Evolutionary conservation across 805 yeast genomes (phyloP), one percentile per base, ranked within the genome.

Genomic region (Kazachstania africana): DNA sequence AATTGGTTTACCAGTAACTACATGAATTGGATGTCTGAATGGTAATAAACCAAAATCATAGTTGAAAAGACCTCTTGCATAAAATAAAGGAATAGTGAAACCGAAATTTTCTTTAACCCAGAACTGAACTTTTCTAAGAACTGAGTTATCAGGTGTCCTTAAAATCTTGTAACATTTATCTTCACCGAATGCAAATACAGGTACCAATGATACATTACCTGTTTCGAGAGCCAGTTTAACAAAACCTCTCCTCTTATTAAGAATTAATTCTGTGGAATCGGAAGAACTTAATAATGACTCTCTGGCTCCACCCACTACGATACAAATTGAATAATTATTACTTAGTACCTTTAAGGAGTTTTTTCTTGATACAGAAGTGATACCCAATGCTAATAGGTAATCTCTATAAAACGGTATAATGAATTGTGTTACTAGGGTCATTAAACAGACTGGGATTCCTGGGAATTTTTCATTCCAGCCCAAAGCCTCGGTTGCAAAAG

Each of bases 281-380:
- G 73, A 72, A 33, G 64, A 62, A 5, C 82, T 72, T 17, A 82
- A 53, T 23, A 91, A 61, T 1, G 93, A 75, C 48, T 91, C 98
- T 37, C 84, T 80, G 0, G 97, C 97, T 0, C 98, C 98, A 2
- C 98, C 98, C 16, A 91, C 76, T 1, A 91, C 97, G 36, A 91
- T 76, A 39, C 88, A 80, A 9, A 87, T 78, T 2, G 94, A 80
- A 43, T 72, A 76, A 40, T 78, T 73, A 35, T 73, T 68, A 30
- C 57, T 52, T 29, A 91, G 63, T 17, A 83, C 63, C 16, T 75
- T 66, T 38, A 69, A 58, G 27, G 91, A 79, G 41, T 87, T 84
- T 28, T 61, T 63, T 33, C 75, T 77, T 0, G 85, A 72, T 1
- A 94, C 96, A 8, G 94, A 75, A 3, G 94, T 78, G 14, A 84